Evolutionary conservation across 306 rosid species (phyloP).

Genomic region (Malus fusca): DNA sequence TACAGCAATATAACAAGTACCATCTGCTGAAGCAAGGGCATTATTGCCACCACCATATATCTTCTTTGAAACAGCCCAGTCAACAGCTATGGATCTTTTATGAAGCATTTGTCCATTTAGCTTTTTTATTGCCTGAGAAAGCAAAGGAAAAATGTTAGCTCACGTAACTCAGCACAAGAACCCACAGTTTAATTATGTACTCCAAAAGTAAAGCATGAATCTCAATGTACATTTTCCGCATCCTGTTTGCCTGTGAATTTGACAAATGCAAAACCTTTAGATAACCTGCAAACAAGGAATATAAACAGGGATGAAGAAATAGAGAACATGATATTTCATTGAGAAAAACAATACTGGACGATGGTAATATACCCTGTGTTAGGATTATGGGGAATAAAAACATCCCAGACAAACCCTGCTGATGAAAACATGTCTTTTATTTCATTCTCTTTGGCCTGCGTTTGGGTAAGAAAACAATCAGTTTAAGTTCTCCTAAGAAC

Average conservation of each 20-base stretch:
- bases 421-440: constrained; percentile 56
- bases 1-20: constrained; percentile 26
- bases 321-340: background rate
- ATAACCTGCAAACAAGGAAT: constrained; percentile 52
- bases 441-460: constrained; percentile 67
- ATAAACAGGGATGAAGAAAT: background rate
- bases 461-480: constrained; percentile 24
- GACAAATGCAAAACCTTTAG: constrained; percentile 93
- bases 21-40: constrained; percentile 44
- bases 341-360: background rate
- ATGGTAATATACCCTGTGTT: constrained; percentile 60
- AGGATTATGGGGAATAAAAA: constrained; percentile 56
- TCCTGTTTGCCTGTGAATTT: constrained; percentile 83
- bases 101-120: constrained; percentile 66
- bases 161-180: constrained; percentile 8
- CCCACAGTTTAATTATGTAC: background rate
- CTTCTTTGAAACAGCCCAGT: constrained; percentile 91
- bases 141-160: constrained; percentile 5
- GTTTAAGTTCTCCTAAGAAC: constrained; percentile 11
- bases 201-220: constrained; percentile 8
- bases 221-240: constrained; percentile 64
- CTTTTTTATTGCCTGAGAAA: constrained; percentile 66
- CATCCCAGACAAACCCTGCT: constrained; percentile 92
- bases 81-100: constrained; percentile 88
- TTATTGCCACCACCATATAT: constrained; percentile 44